Percentiles rank a stretch among this genome's conserved stretches.
Conservation (phyloP, 345 rosid genomes). For the Mallotus nudiflorus region DNA sequence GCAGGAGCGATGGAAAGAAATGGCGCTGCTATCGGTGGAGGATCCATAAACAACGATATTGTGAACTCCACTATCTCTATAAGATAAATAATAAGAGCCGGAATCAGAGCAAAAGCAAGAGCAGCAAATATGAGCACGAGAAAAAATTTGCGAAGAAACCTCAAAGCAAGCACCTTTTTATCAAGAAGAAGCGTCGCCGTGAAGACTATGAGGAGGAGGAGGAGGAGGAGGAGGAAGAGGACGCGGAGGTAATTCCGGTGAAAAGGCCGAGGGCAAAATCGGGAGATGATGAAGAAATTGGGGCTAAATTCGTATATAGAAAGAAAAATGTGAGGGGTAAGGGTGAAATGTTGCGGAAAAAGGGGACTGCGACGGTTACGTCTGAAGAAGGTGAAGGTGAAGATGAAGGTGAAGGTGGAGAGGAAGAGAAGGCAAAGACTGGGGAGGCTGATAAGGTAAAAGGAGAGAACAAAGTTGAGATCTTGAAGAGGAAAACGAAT, state of each 20-base stretch:
- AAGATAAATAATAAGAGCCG: too few relatives aligned
- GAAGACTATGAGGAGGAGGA: too few relatives aligned
- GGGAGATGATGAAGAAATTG: not conserved
- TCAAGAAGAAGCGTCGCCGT: not conserved
- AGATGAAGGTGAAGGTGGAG: too few relatives aligned
- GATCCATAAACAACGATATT: not conserved
- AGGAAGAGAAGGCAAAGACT: too few relatives aligned
- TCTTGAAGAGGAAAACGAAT: too few relatives aligned
- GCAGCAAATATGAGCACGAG: not conserved
- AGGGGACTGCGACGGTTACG: not conserved
- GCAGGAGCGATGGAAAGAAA: not conserved
- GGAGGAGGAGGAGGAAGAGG: not conserved
- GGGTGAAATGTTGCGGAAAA: not conserved
- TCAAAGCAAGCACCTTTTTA: not conserved
- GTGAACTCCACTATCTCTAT: not conserved
- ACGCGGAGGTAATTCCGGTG: not conserved
- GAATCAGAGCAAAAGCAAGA: too few relatives aligned
- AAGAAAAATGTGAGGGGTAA: not conserved
- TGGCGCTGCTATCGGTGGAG: constrained; percentile 12
- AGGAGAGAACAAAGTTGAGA: too few relatives aligned
- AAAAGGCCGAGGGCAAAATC: not conserved
- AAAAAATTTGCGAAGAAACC: not conserved
- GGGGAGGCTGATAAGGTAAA: too few relatives aligned
- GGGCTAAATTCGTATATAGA: not conserved
- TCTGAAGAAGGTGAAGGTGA: too few relatives aligned